These are phyloP conservation scores for Kwoniella shivajii DNA, from an alignment of 1,284 basidiomycete species.

Conservation along the genomic window DNA sequence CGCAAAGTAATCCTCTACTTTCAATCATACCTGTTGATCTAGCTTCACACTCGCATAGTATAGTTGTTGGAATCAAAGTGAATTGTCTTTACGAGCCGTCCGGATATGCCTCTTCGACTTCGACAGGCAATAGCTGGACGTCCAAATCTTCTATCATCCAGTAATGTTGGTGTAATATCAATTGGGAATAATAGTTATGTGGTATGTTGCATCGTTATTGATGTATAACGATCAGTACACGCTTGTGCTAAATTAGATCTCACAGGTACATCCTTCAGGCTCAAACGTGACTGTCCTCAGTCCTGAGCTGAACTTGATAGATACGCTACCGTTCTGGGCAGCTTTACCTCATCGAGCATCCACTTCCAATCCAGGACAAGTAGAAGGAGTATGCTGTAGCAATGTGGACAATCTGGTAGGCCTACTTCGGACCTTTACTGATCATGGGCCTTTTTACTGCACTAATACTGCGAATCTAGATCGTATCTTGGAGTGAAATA, in stretches of 20 bases:
- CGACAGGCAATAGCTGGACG: slow-evolving; percentile 46
- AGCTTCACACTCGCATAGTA: background rate
- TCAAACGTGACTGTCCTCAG: slow-evolving; percentile 41
- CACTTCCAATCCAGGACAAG: slow-evolving; percentile 26
- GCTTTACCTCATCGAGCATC: slow-evolving; percentile 44
- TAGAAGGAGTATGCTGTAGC: slow-evolving; percentile 36
- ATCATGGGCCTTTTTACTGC: background rate
- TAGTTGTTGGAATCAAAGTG: no score
- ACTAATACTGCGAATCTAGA: slow-evolving; percentile 26
- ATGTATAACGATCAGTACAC: background rate
- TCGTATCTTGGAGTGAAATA: slow-evolving; percentile 45
- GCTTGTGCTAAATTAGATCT: slow-evolving; percentile 5
- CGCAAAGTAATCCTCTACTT: no score
- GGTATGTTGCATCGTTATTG: slow-evolving; percentile 16
- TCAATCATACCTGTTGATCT: no score
- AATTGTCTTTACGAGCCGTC: no score
- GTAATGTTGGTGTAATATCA: slow-evolving; percentile 12
- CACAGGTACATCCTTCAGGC: slow-evolving; percentile 43
- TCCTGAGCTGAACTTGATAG: slow-evolving; percentile 33
- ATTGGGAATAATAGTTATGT: slow-evolving; percentile 20
- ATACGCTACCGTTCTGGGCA: slow-evolving; percentile 46
- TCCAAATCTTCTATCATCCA: slow-evolving; percentile 20
- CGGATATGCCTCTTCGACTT: slow-evolving; percentile 44
- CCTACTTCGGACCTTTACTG: background rate
- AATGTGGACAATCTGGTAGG: slow-evolving; percentile 30